Evolutionary conservation across 805 yeast genomes (phyloP), one percentile per base, ranked within the genome.

Genomic region (Yarrowia sp.): DNA sequence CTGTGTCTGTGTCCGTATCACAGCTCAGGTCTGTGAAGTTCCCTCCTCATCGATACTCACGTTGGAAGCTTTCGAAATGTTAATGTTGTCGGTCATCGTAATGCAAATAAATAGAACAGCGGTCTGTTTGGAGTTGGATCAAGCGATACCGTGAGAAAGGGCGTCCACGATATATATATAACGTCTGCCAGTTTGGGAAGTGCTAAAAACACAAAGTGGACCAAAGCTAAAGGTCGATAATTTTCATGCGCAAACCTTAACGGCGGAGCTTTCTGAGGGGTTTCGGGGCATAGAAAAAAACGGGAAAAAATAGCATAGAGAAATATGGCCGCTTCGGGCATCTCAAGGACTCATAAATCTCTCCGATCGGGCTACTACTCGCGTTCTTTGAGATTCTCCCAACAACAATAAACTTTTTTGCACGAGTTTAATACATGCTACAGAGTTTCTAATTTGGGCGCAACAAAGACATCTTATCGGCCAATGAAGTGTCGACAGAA

Each of bases 81-180:
- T 38, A 38, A 55, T 29, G 61, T 55, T 55, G 61, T 51, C 58
- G 58, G 58, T 51, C 58, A 51, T 51, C 58, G 58, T 51, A 51
- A 51, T 51, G 58, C 58, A 51, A 51, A 51, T 51, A 51, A 51
- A 51, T 51, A 51, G 22, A 51, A 51, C 58, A 51, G 58, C 33
- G 32, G 42, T 25, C 58, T 51, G 58, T 51, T 51, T 51, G 25
- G 58, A 31, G 56, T 51, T 51, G 58, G 58, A 51, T 51, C 58
- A 35, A 35, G 58, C 58, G 58, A 51, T 51, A 51, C 27, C 32
- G 41, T 12, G 18, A 12, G 5, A n/a, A 33, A 42, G 58, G 58
- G 32, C 21, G 7, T n/a, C 42, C 42, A 25, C 58, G 58, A 51
- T 51, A 51, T 51, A 51, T 51, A 51, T 51, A 51, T 47, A 47